Conservation (phyloP, 306 rosid genomes). For the Abrus pulchellus region DNA sequence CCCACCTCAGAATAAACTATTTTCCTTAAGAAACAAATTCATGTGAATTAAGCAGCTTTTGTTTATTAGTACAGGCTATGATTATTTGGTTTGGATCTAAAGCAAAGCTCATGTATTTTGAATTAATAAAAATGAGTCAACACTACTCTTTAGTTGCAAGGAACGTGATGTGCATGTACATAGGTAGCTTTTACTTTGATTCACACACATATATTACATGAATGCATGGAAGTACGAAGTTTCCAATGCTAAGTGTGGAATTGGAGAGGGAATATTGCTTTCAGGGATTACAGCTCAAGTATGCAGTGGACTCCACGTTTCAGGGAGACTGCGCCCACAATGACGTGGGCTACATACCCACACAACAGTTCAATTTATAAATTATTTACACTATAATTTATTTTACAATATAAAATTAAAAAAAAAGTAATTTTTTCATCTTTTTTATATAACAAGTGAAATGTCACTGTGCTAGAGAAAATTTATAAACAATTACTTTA, state of each 20-base stretch:
- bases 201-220: neutral
- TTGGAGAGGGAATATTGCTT: neutral
- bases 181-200: neutral
- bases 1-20: neutral
- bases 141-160: neutral
- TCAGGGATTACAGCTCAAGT: constrained; percentile 35
- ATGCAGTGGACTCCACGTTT: constrained; percentile 30
- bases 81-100: constrained; percentile 49
- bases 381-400: no score
- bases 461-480: no score
- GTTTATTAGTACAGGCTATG: neutral
- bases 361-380: no score
- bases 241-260: neutral
- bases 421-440: no score
- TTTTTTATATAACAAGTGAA: no score
- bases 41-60: constrained; percentile 50
- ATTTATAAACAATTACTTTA: no score
- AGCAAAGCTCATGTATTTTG: constrained; percentile 30
- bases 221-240: neutral
- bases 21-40: constrained; percentile 27
- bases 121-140: neutral
- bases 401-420: no score
- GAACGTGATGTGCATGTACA: neutral
- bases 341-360: no score
- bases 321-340: neutral